Conservation (phyloP, 1,139 yeast genomes). For the Yamadazyma mexicana region DNA sequence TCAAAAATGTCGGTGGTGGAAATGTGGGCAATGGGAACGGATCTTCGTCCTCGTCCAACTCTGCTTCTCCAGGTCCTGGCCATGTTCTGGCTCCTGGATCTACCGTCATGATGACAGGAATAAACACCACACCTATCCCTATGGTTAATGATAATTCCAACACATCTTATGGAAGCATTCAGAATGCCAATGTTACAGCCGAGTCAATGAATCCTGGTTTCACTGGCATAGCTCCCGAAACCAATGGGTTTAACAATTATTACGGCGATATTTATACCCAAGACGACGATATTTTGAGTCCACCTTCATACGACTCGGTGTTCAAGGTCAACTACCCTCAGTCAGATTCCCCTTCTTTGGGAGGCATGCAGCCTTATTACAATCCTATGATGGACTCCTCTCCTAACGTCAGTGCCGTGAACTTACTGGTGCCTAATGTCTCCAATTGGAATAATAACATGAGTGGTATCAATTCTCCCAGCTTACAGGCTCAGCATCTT, state of each 20-base stretch:
- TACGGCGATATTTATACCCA: slow-evolving; percentile 13
- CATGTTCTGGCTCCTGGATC: neutral
- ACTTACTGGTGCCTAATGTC: neutral
- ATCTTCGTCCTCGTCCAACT: slow-evolving; percentile 5
- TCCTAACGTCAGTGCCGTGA: slow-evolving; percentile 1
- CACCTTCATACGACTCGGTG: slow-evolving; percentile 3
- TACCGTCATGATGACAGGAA: neutral
- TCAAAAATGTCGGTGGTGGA: neutral
- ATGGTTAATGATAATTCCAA: neutral
- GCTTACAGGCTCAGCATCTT: slow-evolving; percentile 6
- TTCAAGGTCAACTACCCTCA: neutral
- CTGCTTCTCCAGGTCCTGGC: slow-evolving; percentile 5
- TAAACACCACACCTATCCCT: neutral
- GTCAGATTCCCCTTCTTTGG: neutral
- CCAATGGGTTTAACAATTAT: slow-evolving; percentile 5
- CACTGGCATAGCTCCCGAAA: neutral
- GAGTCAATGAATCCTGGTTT: neutral
- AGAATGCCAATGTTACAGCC: too few species aligned
- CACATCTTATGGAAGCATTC: too few species aligned
- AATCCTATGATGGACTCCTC: slow-evolving; percentile 1
- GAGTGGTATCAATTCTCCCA: slow-evolving; percentile 8
- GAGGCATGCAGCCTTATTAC: neutral
- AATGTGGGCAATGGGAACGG: neutral
- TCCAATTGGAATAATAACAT: slow-evolving; percentile 1
- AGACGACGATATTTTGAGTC: slow-evolving; percentile 3